These are phyloP conservation scores for Lactarius hengduanensis DNA, from an alignment of 768 basidiomycete genomes.

Conservation along the genomic window DNA sequence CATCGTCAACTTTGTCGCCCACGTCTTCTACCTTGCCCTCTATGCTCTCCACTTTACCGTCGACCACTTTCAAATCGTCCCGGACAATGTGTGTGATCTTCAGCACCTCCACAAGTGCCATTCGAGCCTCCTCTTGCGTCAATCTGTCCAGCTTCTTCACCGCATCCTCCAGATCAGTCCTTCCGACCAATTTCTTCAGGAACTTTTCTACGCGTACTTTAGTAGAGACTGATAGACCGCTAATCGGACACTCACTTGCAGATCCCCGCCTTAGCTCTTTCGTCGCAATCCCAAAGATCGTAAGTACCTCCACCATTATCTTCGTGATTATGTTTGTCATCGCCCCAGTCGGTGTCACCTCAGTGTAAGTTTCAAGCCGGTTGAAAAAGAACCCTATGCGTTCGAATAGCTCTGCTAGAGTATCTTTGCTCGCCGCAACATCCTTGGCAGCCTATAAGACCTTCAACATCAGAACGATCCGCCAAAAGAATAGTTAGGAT, in stretches of 20 bases:
- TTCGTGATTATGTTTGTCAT: background rate
- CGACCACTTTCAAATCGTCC: background rate
- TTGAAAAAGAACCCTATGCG: background rate
- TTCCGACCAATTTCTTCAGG: background rate
- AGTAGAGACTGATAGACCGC: background rate
- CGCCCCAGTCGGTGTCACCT: background rate
- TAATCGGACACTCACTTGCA: background rate
- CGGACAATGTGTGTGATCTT: background rate
- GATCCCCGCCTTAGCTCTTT: background rate
- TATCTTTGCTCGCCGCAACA: background rate
- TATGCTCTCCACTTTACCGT: background rate
- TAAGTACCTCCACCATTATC: background rate
- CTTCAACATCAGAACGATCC: background rate
- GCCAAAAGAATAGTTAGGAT: background rate
- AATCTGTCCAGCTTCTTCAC: background rate
- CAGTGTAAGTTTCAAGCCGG: background rate
- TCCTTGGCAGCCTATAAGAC: background rate
- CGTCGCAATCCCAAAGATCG: background rate
- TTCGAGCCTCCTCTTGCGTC: background rate
- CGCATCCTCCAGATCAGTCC: background rate
- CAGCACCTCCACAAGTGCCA: background rate
- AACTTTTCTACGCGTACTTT: background rate
- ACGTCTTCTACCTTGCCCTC: too few species aligned
- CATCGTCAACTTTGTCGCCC: too few species aligned
- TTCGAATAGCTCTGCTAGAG: background rate